phyloP scores from a whole-genome alignment of 305 asterid genomes.

The Fraxinus nigra region DNA sequence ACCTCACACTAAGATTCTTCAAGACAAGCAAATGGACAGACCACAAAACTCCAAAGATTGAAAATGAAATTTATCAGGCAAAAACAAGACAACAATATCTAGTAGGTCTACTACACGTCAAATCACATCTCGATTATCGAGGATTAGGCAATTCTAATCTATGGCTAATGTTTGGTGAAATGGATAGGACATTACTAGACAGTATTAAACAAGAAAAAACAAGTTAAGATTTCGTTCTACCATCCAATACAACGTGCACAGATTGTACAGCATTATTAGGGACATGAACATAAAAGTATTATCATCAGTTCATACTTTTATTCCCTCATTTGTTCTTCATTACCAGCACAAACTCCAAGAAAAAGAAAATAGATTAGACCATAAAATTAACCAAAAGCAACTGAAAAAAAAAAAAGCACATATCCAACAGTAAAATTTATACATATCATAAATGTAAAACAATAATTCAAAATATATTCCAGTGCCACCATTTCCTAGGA shows the following conservation, averaged over 20 bases:
- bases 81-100: conserved; percentile 43
- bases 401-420: conserved; percentile 15
- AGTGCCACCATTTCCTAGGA: not conserved
- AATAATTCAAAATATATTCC: not conserved
- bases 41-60: conserved; percentile 59
- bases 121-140: conserved; percentile 20
- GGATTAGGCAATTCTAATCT: conserved; percentile 6
- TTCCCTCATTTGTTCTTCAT: conserved; percentile 32
- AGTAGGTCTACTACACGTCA: conserved; percentile 41
- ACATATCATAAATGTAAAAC: conserved; percentile 3
- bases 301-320: conserved; percentile 22
- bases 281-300: conserved; percentile 19
- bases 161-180: not conserved
- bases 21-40: conserved; percentile 56
- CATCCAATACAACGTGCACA: not conserved
- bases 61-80: conserved; percentile 43
- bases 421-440: conserved; percentile 3
- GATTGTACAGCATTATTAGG: conserved; percentile 28
- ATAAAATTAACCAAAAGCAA: not conserved
- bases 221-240: conserved; percentile 26
- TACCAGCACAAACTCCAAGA: conserved; percentile 40
- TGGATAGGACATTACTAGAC: not conserved
- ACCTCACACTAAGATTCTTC: conserved; percentile 49
- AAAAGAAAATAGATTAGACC: conserved; percentile 8
- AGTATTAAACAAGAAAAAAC: not conserved